Evolutionary conservation across 805 yeast genomes (phyloP), one percentile per base, ranked within the genome.

Genomic region (Saturnispora quitensis): DNA sequence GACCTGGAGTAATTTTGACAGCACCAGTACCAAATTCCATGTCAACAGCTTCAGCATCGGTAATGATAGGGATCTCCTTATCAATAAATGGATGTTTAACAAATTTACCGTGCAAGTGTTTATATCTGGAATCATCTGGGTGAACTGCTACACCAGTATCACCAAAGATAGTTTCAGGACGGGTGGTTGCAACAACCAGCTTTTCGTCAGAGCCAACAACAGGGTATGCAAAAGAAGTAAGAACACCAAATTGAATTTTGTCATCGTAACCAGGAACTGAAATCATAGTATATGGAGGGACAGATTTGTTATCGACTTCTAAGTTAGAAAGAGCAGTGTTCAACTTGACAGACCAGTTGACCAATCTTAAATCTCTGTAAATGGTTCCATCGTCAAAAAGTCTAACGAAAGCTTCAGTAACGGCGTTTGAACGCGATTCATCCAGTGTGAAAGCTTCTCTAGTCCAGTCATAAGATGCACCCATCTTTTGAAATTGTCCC

Each of bases 21-120:
- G 99, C 99, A 84, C 99, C 99, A 56, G 99, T 93, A 78, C 99
- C 99, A 61, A 93, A 93, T 69, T 87, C 96, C 98, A 93, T 93
- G 70, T 93, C 99, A 58, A 93, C 99, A 40, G 97, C 93, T 70
- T 88, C 96, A 40, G 82, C 67, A 68, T 93, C 99, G 49, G 89
- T 81, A 56, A 93, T 73, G 64, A 93, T 88, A 59, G 99, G 99
- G 50, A 93, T 69, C 64, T 80, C 75, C 68, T 89, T 84, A 65
- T 85, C 86, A 62, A 88, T 71, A 71, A 93, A 86, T 56, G 99
- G 98, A 72, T 93, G 98, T 59, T 80, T 69, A 55, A 86, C 93
- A 67, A 74, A 88, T 69, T 90, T 89, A 55, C 99, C 99, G 66
- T 93, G 99, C 65, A 93, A 76, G 68, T 93, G 99, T 59, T 72